Evolutionary conservation across 2,329 filamentous ascomycete genomes (phyloP).

Genomic region (Penicillium sp.): DNA sequence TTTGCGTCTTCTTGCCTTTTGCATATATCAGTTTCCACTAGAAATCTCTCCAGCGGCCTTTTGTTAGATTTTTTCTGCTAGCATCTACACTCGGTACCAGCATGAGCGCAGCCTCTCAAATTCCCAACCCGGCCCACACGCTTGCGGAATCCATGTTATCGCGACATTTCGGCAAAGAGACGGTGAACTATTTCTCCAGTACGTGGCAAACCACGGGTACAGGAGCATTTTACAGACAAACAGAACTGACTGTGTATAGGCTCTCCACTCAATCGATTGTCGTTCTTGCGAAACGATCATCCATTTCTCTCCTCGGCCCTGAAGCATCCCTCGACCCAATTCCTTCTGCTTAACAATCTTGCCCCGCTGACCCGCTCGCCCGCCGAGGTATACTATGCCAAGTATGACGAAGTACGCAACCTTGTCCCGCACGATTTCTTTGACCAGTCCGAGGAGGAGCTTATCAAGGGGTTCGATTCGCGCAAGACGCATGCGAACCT

Average conservation of each 20-base stretch:
- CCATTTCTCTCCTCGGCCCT: conserved; percentile 53
- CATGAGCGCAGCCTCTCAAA: conserved; percentile 40
- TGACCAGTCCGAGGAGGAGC: conserved; percentile 69
- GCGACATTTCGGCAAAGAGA: conserved; percentile 54
- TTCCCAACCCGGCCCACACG: conserved; percentile 62
- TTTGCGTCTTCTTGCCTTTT: not conserved
- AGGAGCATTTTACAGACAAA: not conserved
- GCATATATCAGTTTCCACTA: not conserved
- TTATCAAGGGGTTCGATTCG: conserved; percentile 75
- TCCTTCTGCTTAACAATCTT: conserved; percentile 79
- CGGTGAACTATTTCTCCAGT: conserved; percentile 57
- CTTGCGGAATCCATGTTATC: conserved; percentile 60
- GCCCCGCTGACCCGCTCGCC: conserved; percentile 69
- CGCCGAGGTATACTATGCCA: conserved; percentile 68
- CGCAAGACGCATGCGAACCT: conserved; percentile 68
- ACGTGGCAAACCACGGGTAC: conserved; percentile 11
- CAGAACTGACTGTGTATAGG: conserved; percentile 34
- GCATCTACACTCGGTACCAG: conserved; percentile 13
- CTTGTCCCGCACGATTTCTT: conserved; percentile 76
- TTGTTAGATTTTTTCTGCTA: not conserved
- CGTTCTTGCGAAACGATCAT: conserved; percentile 54
- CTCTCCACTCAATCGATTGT: conserved; percentile 55
- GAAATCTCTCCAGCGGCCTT: not conserved
- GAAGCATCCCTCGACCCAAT: conserved; percentile 55
- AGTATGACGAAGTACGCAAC: conserved; percentile 68